phyloP scores from a whole-genome alignment of 2,329 filamentous ascomycete species.

The Thelonectria blattea region DNA sequence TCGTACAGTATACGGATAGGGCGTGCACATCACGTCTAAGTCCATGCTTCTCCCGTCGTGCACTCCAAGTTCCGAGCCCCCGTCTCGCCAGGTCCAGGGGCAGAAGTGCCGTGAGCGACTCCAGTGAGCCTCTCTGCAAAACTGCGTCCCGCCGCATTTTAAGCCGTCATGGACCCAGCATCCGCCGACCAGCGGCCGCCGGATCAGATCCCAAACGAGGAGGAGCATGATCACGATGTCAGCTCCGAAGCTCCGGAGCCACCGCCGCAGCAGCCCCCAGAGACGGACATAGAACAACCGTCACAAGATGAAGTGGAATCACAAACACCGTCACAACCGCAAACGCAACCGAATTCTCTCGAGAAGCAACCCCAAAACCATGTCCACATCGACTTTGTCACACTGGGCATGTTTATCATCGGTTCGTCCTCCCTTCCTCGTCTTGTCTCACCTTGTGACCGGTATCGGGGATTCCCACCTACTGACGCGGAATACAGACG shows the following conservation, averaged over 20 bases:
- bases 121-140: background rate
- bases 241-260: conserved; percentile 8
- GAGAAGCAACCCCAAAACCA: background rate
- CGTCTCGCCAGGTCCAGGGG: background rate
- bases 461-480: background rate
- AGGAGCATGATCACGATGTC: conserved; percentile 13
- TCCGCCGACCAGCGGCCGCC: conserved; percentile 5
- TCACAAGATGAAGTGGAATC: background rate
- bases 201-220: conserved; percentile 20
- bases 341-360: background rate
- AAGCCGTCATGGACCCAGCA: conserved; percentile 11
- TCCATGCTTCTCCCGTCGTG: background rate
- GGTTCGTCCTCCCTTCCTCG: conserved; percentile 51
- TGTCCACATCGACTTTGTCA: conserved; percentile 66
- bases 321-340: background rate
- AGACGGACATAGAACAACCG: background rate
- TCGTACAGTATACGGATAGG: background rate
- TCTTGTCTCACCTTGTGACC: background rate
- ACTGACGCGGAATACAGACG: conserved; percentile 63
- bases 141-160: background rate
- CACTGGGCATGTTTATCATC: conserved; percentile 76
- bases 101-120: background rate
- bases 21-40: background rate
- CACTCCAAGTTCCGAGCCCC: background rate
- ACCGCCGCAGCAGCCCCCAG: background rate